Base-by-base conservation (phyloP, 2,329 filamentous ascomycete genomes). In the Alternaria sp. region DNA sequence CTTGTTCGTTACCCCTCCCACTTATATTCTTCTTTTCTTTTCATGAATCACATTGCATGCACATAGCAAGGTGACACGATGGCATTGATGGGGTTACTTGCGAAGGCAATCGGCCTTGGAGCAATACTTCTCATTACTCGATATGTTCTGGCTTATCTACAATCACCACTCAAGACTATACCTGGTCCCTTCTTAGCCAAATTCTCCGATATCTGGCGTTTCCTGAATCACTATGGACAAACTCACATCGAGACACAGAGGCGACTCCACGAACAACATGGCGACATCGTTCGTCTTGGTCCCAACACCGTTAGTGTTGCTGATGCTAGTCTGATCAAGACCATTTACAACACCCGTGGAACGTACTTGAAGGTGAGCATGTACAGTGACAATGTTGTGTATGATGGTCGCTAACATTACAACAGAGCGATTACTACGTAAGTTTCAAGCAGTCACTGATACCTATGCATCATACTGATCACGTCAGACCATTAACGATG, bases 181-280 rank as follows among this genome's bases (percentile, higher is more conserved):
- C 75, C 75, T 6, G 76, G 76, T 5, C 76, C 76, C 1, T 69
- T 74, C 51, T 36, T 75, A 10, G 74, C 76, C 40, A 74, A 73
- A 44, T 76, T 78, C 60, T 71, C 74, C 4, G 61, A 78, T 57
- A 49, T 73, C 30, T 78, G 74, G 74, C 70, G 75, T 18, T 63
- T 77, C 40, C 56, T 64, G 12, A 71, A 70, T 36, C 71, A 74
- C n/a, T 76, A 72, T 41, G 32, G 64, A 11, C 68, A 71, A 57
- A 70, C 64, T n/a, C 68, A 74, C 43, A 75, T 74, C 46, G 70
- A 74, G 54, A 74, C 72, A 5, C 71, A 74, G 60, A 65, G 62
- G 46, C 63, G 61, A 18, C 65, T 77, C n/a, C 74, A 77, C 45
- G 62, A 68, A 32, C 67, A 72, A 49, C 69, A 75, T 43, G 74